Conservation (phyloP, 1,139 yeast species). For the Debaryomyces fabryi region DNA sequence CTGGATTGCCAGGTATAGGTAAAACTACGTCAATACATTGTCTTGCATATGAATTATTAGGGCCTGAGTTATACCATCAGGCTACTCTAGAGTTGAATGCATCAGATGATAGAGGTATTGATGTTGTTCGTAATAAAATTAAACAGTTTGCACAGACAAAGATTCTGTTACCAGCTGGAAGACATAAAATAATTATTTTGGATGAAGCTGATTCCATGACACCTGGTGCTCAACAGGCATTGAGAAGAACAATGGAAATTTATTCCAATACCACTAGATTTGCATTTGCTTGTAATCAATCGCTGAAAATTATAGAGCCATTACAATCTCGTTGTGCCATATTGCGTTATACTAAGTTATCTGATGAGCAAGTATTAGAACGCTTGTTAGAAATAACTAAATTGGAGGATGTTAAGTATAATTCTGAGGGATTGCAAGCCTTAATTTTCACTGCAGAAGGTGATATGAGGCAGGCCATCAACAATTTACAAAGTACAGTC, state of each 20-base stretch:
- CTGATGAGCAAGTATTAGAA: slow-evolving; percentile 82
- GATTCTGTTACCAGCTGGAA: slow-evolving; percentile 54
- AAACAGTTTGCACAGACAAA: slow-evolving; percentile 74
- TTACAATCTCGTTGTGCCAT: slow-evolving; percentile 97
- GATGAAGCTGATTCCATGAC: slow-evolving; percentile 99
- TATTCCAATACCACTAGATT: slow-evolving; percentile 93
- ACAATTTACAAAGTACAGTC: slow-evolving; percentile 89
- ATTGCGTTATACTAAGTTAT: slow-evolving; percentile 75
- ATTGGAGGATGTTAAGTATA: slow-evolving; percentile 71
- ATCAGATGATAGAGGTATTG: slow-evolving; percentile 54
- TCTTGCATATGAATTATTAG: slow-evolving; percentile 81
- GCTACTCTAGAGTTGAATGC: slow-evolving; percentile 83
- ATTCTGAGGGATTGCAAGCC: slow-evolving; percentile 92
- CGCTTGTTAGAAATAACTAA: slow-evolving; percentile 74
- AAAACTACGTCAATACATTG: slow-evolving; percentile 94
- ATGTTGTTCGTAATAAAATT: slow-evolving; percentile 50
- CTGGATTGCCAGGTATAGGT: slow-evolving; percentile 96
- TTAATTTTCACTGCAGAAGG: slow-evolving; percentile 97
- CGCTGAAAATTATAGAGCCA: slow-evolving; percentile 94
- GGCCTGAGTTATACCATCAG: slow-evolving; percentile 64
- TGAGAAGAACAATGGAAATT: slow-evolving; percentile 95
- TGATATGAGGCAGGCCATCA: slow-evolving; percentile 98
- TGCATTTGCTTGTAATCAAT: slow-evolving; percentile 96
- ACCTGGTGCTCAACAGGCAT: slow-evolving; percentile 97
- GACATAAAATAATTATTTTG: slow-evolving; percentile 84